phyloP scores from a whole-genome alignment of 2,329 filamentous ascomycete species.

The Aspergillus calidoustus region DNA sequence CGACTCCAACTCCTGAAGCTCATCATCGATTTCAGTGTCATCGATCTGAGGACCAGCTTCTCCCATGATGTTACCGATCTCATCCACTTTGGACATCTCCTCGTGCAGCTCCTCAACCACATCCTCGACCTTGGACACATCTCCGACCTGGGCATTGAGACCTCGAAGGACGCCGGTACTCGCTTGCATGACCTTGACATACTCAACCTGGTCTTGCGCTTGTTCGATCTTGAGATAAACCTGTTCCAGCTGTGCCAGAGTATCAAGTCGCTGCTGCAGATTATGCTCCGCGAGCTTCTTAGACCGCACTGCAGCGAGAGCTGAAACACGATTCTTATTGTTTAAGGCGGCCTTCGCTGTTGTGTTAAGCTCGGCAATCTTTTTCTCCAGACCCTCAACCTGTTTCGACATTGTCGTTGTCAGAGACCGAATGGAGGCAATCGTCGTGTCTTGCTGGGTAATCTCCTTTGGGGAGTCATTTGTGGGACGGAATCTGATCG shows the following conservation, averaged over 20 bases:
- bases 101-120: slow-evolving; percentile 76
- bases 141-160: slow-evolving; percentile 78
- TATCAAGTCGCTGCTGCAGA: slow-evolving; percentile 71
- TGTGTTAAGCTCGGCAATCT: slow-evolving; percentile 54
- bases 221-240: slow-evolving; percentile 83
- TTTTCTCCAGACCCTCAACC: slow-evolving; percentile 65
- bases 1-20: slow-evolving; percentile 76
- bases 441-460: slow-evolving; percentile 77
- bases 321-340: slow-evolving; percentile 73
- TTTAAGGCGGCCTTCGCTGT: slow-evolving; percentile 72
- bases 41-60: slow-evolving; percentile 68
- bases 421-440: slow-evolving; percentile 78
- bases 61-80: slow-evolving; percentile 76
- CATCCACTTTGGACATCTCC: slow-evolving; percentile 81
- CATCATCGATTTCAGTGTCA: slow-evolving; percentile 84
- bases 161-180: slow-evolving; percentile 72
- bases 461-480: slow-evolving; percentile 59
- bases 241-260: slow-evolving; percentile 80
- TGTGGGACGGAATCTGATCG: slow-evolving; percentile 72
- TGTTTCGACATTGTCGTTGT: slow-evolving; percentile 69
- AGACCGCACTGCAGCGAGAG: slow-evolving; percentile 76
- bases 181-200: slow-evolving; percentile 81
- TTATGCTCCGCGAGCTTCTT: slow-evolving; percentile 82
- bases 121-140: slow-evolving; percentile 73
- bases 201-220: slow-evolving; percentile 80